phyloP scores from a whole-genome alignment of 75 land plant genomes.

The Pinus tabuliformis region DNA sequence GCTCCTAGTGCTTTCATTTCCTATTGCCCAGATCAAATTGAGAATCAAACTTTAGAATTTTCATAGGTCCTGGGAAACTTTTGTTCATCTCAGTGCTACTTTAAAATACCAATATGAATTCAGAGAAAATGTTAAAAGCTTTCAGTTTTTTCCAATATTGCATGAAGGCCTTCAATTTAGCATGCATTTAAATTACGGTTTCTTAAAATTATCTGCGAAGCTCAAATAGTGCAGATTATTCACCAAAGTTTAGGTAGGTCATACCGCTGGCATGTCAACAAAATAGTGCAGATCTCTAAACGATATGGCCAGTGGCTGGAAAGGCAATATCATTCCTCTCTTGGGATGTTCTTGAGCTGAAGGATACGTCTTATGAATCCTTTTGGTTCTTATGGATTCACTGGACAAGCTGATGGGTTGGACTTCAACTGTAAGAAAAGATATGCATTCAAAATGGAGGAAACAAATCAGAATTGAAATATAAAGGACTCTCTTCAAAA shows the following conservation, averaged over 20 bases:
- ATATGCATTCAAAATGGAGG: not conserved
- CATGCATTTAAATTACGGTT: not conserved
- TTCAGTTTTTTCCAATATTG: too few relatives aligned
- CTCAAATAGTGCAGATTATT: not conserved
- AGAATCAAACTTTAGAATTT: too few relatives aligned
- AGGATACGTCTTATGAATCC: not conserved
- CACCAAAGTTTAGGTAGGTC: not conserved
- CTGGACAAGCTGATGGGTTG: not conserved
- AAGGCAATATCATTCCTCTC: conserved; percentile 58
- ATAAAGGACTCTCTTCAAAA: not conserved
- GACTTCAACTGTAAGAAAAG: conserved; percentile 2
- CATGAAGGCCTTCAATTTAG: too few relatives aligned
- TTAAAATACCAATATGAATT: too few relatives aligned
- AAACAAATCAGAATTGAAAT: not conserved
- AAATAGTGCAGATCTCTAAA: conserved; percentile 67
- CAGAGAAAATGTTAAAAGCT: too few relatives aligned
- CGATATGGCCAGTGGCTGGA: conserved; percentile 49
- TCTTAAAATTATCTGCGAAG: not conserved
- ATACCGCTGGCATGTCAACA: conserved; percentile 60
- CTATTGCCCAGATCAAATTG: conserved; percentile 3
- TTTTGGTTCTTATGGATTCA: not conserved
- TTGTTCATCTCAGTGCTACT: too few relatives aligned
- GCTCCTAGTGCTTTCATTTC: conserved; percentile 26
- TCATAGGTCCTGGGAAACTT: not conserved
- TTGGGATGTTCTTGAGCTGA: not conserved